Conservation (phyloP, 371 early-diverging fungal species). For the Cokeromyces recurvatus region DNA sequence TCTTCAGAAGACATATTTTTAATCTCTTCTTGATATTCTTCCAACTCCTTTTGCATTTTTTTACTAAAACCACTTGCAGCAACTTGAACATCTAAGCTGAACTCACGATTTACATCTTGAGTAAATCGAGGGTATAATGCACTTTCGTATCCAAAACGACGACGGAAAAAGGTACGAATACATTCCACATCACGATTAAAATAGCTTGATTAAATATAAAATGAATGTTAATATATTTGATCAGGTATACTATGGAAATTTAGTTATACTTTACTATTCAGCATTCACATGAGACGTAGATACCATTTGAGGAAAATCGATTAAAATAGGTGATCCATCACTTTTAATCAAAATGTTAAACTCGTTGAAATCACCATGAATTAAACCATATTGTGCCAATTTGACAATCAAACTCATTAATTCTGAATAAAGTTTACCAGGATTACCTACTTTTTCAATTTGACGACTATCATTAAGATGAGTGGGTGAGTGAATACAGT, state of each 20-base stretch:
- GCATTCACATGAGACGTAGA: constrained; percentile 93
- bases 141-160: constrained; percentile 87
- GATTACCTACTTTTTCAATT: constrained; percentile 78
- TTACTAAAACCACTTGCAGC: constrained; percentile 93
- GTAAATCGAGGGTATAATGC: constrained; percentile 85
- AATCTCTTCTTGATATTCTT: constrained; percentile 58
- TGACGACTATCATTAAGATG: constrained; percentile 82
- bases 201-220: constrained; percentile 48
- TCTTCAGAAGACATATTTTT: constrained; percentile 40
- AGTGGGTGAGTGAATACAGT: constrained; percentile 2
- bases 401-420: constrained; percentile 95
- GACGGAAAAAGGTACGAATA: constrained; percentile 91
- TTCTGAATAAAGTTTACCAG: constrained; percentile 88
- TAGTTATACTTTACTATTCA: constrained; percentile 57
- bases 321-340: constrained; percentile 82
- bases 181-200: constrained; percentile 99
- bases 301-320: constrained; percentile 99
- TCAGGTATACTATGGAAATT: too few relatives aligned
- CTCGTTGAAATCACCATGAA: constrained; percentile 99
- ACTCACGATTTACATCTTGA: constrained; percentile 77
- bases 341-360: constrained; percentile 96
- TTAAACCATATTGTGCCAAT: constrained; percentile 93
- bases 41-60: constrained; percentile 86
- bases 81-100: constrained; percentile 91
- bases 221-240: background rate